Evolutionary conservation across 768 basidiomycete genomes (phyloP).

Genomic region (Rhizopogon rudus): DNA sequence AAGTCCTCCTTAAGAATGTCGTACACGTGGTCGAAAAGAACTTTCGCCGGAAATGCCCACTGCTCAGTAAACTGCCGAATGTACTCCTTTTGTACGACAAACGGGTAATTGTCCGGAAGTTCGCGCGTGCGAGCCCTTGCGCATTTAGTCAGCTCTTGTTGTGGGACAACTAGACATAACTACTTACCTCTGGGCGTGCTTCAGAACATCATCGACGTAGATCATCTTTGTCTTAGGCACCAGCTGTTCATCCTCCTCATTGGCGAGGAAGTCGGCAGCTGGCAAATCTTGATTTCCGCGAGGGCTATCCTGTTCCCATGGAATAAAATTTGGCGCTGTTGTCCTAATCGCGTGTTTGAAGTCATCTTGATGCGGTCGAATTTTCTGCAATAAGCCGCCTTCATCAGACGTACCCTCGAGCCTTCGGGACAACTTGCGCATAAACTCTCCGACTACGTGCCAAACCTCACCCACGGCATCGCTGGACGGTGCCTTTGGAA

Average conservation of each 20-base stretch:
- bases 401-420: conserved; percentile 50
- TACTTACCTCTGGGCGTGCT: conserved; percentile 42
- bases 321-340: conserved; percentile 57
- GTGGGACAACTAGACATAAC: neutral
- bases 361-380: conserved; percentile 41
- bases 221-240: conserved; percentile 18
- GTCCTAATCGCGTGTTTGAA: conserved; percentile 45
- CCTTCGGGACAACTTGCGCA: conserved; percentile 35
- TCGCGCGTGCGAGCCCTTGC: conserved; percentile 65
- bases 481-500: conserved; percentile 49
- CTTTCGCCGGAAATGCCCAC: conserved; percentile 45
- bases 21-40: conserved; percentile 39
- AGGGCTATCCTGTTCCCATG: conserved; percentile 30
- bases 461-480: conserved; percentile 58
- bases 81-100: conserved; percentile 48
- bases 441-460: conserved; percentile 41
- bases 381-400: conserved; percentile 50
- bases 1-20: conserved; percentile 34
- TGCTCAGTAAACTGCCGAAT: conserved; percentile 39
- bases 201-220: conserved; percentile 50
- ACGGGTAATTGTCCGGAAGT: conserved; percentile 63
- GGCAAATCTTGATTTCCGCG: conserved; percentile 6
- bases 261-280: conserved; percentile 27
- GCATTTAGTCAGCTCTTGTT: neutral
- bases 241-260: conserved; percentile 31